Percentiles rank a stretch among this genome's conserved stretches.
Conservation (phyloP, 2,329 filamentous ascomycete species). For the Chaetoscypha palmicola region DNA sequence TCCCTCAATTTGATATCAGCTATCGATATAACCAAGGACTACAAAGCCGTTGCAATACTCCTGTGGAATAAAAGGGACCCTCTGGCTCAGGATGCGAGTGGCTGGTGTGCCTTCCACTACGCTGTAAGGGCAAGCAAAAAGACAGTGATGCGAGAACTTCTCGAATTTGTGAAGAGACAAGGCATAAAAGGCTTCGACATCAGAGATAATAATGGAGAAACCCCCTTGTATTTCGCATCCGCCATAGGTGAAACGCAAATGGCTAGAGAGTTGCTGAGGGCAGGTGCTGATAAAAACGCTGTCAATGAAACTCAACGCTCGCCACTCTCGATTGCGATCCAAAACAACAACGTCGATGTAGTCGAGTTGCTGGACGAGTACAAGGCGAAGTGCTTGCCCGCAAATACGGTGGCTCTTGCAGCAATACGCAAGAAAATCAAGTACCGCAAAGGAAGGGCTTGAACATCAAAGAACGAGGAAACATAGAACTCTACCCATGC, state of each 20-base stretch:
- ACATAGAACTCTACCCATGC: no score
- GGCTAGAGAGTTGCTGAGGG: not conserved
- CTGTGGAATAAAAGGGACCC: not conserved
- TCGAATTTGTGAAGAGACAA: not conserved
- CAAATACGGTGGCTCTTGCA: no score
- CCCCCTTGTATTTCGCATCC: conserved; percentile 1
- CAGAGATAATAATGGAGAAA: not conserved
- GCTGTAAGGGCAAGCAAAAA: not conserved
- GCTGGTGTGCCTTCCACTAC: not conserved
- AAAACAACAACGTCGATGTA: not conserved
- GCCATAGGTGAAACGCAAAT: not conserved
- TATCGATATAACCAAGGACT: not conserved
- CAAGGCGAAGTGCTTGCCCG: no score
- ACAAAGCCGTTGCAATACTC: not conserved
- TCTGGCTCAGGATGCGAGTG: not conserved
- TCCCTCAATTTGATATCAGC: not conserved
- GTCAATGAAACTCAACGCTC: not conserved
- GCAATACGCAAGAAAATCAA: no score
- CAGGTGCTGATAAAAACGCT: not conserved
- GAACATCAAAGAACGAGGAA: no score
- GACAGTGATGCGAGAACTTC: not conserved
- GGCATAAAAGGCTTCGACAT: not conserved
- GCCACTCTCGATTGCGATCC: not conserved
- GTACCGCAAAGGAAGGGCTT: no score
- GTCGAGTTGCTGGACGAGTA: conserved; percentile 39